Percentiles rank a stretch among this genome's conserved stretches.
phyloP scores from a whole-genome alignment of 192 early-diverging fungal genomes.

The Coemansia sp. region DNA sequence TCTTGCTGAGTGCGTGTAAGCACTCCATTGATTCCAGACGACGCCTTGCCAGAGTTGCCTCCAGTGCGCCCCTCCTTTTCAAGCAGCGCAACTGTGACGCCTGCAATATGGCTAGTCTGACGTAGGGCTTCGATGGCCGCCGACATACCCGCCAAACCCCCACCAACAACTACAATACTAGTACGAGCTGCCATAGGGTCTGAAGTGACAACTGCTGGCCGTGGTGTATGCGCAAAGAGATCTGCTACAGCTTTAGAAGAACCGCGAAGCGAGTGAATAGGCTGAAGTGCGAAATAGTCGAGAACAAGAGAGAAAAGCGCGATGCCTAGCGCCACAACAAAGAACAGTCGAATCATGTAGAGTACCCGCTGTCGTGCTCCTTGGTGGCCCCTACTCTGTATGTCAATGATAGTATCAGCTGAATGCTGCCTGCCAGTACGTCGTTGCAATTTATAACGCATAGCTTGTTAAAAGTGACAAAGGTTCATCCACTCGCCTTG shows the following conservation, averaged over 20 bases:
- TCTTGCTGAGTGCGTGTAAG: constrained; percentile 81
- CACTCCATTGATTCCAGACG: constrained; percentile 96
- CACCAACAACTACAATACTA: constrained; percentile 35
- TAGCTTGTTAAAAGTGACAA: not conserved
- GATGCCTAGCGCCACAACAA: constrained; percentile 9
- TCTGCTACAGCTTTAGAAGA: constrained; percentile 1
- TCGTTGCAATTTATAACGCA: not conserved
- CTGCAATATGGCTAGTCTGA: constrained; percentile 18
- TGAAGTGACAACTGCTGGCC: not conserved
- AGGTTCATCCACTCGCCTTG: not conserved
- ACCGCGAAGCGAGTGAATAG: constrained; percentile 8
- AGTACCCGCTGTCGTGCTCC: not conserved
- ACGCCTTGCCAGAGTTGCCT: constrained; percentile 98
- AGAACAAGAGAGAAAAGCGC: constrained; percentile 4
- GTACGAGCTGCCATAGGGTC: constrained; percentile 22
- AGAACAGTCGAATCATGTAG: not conserved
- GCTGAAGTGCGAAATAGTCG: constrained; percentile 11
- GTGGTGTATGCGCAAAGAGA: constrained; percentile 1
- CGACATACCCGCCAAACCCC: constrained; percentile 44
- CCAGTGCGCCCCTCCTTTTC: constrained; percentile 50
- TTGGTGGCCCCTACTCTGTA: not conserved
- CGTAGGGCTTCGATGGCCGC: constrained; percentile 46
- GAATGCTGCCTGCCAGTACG: not conserved
- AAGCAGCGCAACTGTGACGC: constrained; percentile 26
- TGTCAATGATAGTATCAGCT: not conserved